Base-by-base conservation (phyloP, 164 flowering plant genomes). In the Akebia trifoliata region DNA sequence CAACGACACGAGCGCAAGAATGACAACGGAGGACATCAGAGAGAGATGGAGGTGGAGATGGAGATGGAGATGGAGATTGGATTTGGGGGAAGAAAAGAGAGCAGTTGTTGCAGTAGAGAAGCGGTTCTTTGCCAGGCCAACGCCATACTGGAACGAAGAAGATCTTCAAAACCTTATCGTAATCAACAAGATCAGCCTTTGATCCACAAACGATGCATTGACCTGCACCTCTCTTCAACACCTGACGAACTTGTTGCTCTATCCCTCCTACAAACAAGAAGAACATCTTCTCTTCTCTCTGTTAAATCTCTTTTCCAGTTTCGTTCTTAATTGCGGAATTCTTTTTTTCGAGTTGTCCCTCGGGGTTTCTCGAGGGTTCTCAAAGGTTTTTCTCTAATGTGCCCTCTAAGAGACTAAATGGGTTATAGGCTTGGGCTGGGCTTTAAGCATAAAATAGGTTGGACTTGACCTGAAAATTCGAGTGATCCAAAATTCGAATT, bases 201-300 rank as follows among this genome's bases (percentile, higher is more conserved):
- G 90, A 87, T 1, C 85, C 81, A 75, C 98, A 92, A 17, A 48
- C 57, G n/a, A 89, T 72, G 82, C 98, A 92, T 17, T 76, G 71
- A 7, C 81, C 88, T 0, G 75, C 82, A 9, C 80, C 79, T 22
- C 70, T 56, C 70, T 85, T 81, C 28, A 91, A 63, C 20, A 88
- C 84, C 70, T 72, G 89, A 17, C 85, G 50, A 14, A 80, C 88
- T 57, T 85, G 94, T 49, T 82, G 93, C 57, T 75, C 71, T n/a
- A 92, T 40, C 6, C 96, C 96, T 17, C 98, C 98, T 0, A 65
- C 86, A 50, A 89, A 92, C 75, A 88, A 88, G 85, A 91, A 86
- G 65, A 88, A 88, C 96, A 88, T 78, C 38, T 37, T 43, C 21
- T 12, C 4, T 22, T 39, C 21, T 55, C n/a, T n/a, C n/a, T n/a